phyloP scores from a whole-genome alignment of 805 yeast species.

The Schizosaccharomyces cryophilus region DNA sequence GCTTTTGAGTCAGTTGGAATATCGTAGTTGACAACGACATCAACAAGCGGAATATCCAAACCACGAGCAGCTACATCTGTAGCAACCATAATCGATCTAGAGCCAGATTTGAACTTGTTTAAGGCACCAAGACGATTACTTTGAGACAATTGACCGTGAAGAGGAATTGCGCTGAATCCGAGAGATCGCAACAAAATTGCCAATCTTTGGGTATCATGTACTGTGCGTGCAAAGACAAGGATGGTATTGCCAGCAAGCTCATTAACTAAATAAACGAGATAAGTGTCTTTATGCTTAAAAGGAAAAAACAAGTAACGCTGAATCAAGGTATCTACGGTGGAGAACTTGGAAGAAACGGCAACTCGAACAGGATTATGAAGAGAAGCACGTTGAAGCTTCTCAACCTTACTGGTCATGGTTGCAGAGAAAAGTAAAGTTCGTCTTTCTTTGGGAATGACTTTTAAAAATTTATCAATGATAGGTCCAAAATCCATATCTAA shows the following conservation, averaged over 20 bases:
- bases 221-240: constrained; percentile 78
- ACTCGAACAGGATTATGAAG: constrained; percentile 70
- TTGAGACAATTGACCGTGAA: constrained; percentile 79
- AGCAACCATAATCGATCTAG: constrained; percentile 83
- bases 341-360: constrained; percentile 66
- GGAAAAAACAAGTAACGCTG: constrained; percentile 80
- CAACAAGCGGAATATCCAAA: constrained; percentile 94
- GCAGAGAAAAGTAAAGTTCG: constrained; percentile 79
- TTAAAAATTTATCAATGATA: constrained; percentile 63
- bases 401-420: constrained; percentile 90
- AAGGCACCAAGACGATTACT: constrained; percentile 76
- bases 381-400: constrained; percentile 82
- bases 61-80: constrained; percentile 99
- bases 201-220: constrained; percentile 82
- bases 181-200: constrained; percentile 56
- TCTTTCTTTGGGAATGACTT: constrained; percentile 54
- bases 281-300: constrained; percentile 78
- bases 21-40: constrained; percentile 91
- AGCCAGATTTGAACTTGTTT: constrained; percentile 75
- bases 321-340: constrained; percentile 80
- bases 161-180: constrained; percentile 74
- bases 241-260: constrained; percentile 67
- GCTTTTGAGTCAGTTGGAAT: constrained; percentile 92
- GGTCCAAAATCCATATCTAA: constrained; percentile 94
- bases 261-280: constrained; percentile 54